Percentiles rank a stretch among this genome's conserved stretches.
Conservation (phyloP, 2,329 filamentous ascomycete species). For the Mycocentrospora acerina region DNA sequence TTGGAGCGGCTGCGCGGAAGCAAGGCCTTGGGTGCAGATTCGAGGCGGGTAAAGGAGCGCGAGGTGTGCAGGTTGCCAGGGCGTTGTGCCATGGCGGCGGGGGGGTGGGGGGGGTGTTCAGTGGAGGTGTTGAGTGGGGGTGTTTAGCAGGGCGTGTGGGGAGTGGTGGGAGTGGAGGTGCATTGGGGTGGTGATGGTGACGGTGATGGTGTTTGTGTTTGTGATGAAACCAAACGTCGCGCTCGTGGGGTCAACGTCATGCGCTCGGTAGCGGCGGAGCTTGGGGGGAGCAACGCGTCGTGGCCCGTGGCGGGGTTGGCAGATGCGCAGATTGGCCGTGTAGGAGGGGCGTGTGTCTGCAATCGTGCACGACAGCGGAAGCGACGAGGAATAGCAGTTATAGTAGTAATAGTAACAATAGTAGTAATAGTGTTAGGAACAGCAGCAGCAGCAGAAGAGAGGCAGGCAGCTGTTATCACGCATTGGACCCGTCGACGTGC, state of each 20-base stretch:
- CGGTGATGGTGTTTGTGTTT: conserved; percentile 21
- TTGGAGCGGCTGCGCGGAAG: conserved; percentile 46
- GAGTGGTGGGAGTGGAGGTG: conserved; percentile 2
- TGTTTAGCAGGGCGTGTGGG: conserved; percentile 1
- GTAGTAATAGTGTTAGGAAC: too few relatives aligned
- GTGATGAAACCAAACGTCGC: conserved; percentile 22
- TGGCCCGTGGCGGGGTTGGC: too few relatives aligned
- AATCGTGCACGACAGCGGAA: too few relatives aligned
- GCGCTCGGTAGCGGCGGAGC: conserved; percentile 22
- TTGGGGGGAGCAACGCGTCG: neutral
- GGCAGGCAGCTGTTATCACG: too few relatives aligned
- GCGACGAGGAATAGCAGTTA: too few relatives aligned
- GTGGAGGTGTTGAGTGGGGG: neutral
- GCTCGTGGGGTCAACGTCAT: conserved; percentile 37
- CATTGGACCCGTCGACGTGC: too few relatives aligned
- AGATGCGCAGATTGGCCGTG: too few relatives aligned
- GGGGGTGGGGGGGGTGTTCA: neutral
- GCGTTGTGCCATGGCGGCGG: conserved; percentile 29
- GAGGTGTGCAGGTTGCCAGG: conserved; percentile 45
- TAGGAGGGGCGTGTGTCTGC: too few relatives aligned
- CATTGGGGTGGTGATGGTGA: too few relatives aligned
- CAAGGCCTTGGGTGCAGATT: conserved; percentile 37
- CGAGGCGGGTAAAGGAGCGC: conserved; percentile 54
- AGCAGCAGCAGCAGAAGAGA: too few relatives aligned
- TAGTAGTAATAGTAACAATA: too few relatives aligned